phyloP scores from a whole-genome alignment of 768 basidiomycete genomes.

The Brasilioporus rufonigricans region DNA sequence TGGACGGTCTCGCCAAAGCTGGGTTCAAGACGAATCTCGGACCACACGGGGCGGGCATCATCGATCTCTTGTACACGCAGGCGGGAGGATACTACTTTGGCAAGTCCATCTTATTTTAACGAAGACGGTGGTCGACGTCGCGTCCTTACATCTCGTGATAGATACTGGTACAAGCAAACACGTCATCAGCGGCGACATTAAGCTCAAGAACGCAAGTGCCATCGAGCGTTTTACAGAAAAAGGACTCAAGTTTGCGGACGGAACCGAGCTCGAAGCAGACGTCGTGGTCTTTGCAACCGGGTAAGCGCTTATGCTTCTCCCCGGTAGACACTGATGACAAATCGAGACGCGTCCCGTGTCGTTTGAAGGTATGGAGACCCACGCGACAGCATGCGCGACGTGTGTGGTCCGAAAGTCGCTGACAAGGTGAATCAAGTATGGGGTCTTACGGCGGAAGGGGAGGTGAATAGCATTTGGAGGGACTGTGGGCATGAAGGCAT shows the following conservation, averaged over 20 bases:
- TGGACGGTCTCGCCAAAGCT: conserved; percentile 35
- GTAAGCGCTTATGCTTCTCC: conserved; percentile 6
- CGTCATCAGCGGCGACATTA: conserved; percentile 49
- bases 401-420: conserved; percentile 47
- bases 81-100: conserved; percentile 44
- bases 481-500: conserved; percentile 36
- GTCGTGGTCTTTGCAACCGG: conserved; percentile 33
- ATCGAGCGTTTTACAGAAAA: conserved; percentile 32
- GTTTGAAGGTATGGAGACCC: conserved; percentile 45
- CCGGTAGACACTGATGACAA: neutral
- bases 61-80: conserved; percentile 25
- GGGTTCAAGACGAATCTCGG: conserved; percentile 37
- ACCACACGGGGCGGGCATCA: conserved; percentile 31
- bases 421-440: conserved; percentile 50
- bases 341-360: neutral
- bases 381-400: conserved; percentile 36
- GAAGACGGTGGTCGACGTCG: too few relatives aligned
- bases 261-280: conserved; percentile 31
- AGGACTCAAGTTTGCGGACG: conserved; percentile 19
- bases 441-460: conserved; percentile 69
- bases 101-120: conserved; percentile 5
- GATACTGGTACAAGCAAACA: conserved; percentile 41
- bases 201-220: conserved; percentile 44
- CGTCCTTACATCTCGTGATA: neutral
- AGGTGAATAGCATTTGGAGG: conserved; percentile 42